phyloP scores from a whole-genome alignment of 257 asterid genomes.

The Ilex asprella region DNA sequence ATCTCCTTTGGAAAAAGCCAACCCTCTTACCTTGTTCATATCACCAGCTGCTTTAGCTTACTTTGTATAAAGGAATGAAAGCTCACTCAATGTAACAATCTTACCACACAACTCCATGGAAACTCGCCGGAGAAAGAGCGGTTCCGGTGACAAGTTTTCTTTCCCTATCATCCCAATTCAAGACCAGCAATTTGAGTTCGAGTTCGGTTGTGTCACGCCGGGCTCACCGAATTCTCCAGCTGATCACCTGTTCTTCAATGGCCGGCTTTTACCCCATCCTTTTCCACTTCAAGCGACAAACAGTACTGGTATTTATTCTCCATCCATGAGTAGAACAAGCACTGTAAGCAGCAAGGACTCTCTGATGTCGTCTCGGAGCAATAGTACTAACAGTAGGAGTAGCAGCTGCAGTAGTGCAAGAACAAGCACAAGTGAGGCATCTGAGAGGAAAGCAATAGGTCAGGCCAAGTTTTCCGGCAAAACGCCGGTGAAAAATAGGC shows the following conservation, averaged over 20 bases:
- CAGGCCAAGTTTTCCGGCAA: slow-evolving; percentile 5
- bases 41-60: slow-evolving; percentile 10
- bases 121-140: slow-evolving; percentile 16
- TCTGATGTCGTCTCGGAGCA: slow-evolving; percentile 60
- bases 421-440: slow-evolving; percentile 45
- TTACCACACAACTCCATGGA: slow-evolving; percentile 31
- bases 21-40: slow-evolving; percentile 23
- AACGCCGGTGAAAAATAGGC: slow-evolving; percentile 5
- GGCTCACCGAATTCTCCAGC: slow-evolving; percentile 63
- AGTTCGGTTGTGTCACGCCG: slow-evolving; percentile 33
- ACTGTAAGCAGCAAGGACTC: slow-evolving; percentile 56
- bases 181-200: slow-evolving; percentile 24
- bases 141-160: slow-evolving; percentile 45
- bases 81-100: not conserved
- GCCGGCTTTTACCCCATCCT: slow-evolving; percentile 63
- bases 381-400: slow-evolving; percentile 57
- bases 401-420: slow-evolving; percentile 69
- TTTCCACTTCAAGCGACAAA: slow-evolving; percentile 34
- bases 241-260: slow-evolving; percentile 67
- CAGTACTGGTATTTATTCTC: slow-evolving; percentile 22
- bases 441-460: slow-evolving; percentile 11
- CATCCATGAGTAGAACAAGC: slow-evolving; percentile 66
- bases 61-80: slow-evolving; percentile 4
- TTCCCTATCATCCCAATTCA: slow-evolving; percentile 27
- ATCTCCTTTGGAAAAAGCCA: slow-evolving; percentile 20